Evolutionary conservation across 2,329 filamentous ascomycete species (phyloP).

Genomic region (Penicillium verrucosum): DNA sequence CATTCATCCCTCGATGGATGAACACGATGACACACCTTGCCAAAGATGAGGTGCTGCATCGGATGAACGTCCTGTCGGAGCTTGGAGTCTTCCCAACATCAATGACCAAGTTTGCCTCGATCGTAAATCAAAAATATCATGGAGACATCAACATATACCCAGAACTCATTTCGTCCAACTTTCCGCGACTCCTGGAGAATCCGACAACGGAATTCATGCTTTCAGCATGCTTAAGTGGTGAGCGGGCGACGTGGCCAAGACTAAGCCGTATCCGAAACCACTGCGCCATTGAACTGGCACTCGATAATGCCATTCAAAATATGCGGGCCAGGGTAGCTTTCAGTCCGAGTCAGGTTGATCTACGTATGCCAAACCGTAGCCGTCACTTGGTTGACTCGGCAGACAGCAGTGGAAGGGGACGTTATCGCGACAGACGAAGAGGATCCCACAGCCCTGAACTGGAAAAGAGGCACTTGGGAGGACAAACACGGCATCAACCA

Average conservation of each 20-base stretch:
- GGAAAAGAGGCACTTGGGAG: constrained; percentile 19
- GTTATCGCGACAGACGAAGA: constrained; percentile 21
- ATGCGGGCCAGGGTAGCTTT: constrained; percentile 41
- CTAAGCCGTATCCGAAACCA: constrained; percentile 80
- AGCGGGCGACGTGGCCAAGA: constrained; percentile 89
- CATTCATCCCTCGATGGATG: constrained; percentile 54
- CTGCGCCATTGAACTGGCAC: constrained; percentile 80
- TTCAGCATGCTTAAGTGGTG: constrained; percentile 70
- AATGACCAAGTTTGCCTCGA: constrained; percentile 72
- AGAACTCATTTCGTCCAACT: constrained; percentile 68
- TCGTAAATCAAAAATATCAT: constrained; percentile 86
- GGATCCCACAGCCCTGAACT: constrained; percentile 35
- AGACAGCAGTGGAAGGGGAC: constrained; percentile 26
- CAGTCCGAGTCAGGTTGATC: constrained; percentile 26
- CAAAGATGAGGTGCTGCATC: constrained; percentile 74
- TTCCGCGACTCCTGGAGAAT: constrained; percentile 76
- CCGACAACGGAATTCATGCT: constrained; percentile 85
- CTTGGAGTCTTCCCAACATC: constrained; percentile 76
- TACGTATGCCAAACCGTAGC: constrained; percentile 16
- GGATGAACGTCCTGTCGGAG: constrained; percentile 76
- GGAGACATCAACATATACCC: constrained; percentile 94
- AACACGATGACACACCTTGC: constrained; percentile 68
- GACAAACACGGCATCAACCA: constrained; percentile 6
- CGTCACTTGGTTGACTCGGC: constrained; percentile 18
- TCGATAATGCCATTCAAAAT: constrained; percentile 48